Evolutionary conservation across 176 grass and related monocot species (phyloP), one percentile per base, ranked within the genome.

Genomic region (Eleusine coracana): DNA sequence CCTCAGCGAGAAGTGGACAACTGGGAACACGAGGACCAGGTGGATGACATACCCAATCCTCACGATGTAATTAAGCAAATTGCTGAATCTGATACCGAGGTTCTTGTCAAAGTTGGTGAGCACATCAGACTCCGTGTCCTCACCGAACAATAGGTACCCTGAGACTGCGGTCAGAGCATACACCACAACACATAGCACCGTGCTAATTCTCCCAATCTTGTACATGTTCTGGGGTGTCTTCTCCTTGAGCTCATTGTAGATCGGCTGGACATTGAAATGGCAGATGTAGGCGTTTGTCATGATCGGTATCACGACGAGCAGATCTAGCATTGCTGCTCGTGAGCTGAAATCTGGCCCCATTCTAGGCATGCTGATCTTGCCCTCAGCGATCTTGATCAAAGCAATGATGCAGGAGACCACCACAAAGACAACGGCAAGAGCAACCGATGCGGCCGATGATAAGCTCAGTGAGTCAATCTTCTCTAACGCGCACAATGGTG

Each of bases 61-160:
- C 77, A 99, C 93, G 34, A 99, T 88, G 80, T 90, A 99, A 84
- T 99, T 99, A 80, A 99, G 88, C 40, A 87, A 73, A 2, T 85
- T 81, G 77, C 96, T 99, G 85, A 95, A 99, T 58, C 79, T 91
- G 81, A 99, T 99, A 38, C 96, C 96, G 0, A 99, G 91, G 52
- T 99, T 91, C 91, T 93, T 90, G 59, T 99, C 96, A 4, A 99
- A 99, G 85, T 99, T 99, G 61, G 96, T 99, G 34, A 99, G 89
- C 51, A 99, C 93, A 14, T 99, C 96, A 0, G 96, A 92, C 51
- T 99, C 93, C 0, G 96, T 99, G 83, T 96, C 96, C 0, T 99
- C 87, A 0, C 91, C 87, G 1, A 99, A 99, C 27, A 99, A 29
- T 14, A 99, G 93, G 73, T 99, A 99, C 27, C 93, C 96, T 0